A percentile compares a stretch with the other conserved stretches of the same genome.
These are phyloP conservation scores for Panicum hallii DNA, from an alignment of 202 grass and related monocot genomes.

Conservation along the genomic window DNA sequence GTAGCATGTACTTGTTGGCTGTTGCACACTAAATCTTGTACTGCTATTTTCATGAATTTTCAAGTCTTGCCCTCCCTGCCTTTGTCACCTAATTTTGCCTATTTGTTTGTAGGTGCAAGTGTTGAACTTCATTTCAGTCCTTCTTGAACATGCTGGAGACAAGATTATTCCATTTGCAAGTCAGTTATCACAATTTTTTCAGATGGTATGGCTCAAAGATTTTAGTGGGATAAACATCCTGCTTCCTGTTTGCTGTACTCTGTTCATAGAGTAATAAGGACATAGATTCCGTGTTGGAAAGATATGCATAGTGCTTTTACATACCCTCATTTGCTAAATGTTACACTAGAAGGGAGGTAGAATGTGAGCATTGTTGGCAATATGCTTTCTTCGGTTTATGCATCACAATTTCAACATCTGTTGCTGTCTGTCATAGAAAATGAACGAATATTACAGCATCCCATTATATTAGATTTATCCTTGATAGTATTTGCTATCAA, in stretches of 20 bases:
- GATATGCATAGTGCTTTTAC: constrained; percentile 18
- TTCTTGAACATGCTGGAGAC: constrained; percentile 94
- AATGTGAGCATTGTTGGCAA: constrained; percentile 11
- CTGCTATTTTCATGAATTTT: neutral
- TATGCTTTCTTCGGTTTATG: constrained; percentile 29
- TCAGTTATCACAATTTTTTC: constrained; percentile 88
- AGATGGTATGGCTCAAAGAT: constrained; percentile 62
- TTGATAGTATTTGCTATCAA: neutral
- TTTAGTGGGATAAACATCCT: neutral
- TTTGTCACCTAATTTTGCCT: constrained; percentile 1
- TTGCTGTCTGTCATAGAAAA: neutral
- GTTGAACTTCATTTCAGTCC: constrained; percentile 95
- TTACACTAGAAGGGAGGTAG: constrained; percentile 12
- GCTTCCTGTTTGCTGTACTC: constrained; percentile 39
- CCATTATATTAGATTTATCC: neutral
- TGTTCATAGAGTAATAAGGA: constrained; percentile 16
- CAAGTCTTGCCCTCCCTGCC: neutral
- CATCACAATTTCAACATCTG: constrained; percentile 18
- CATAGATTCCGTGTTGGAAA: neutral
- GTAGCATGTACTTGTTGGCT: neutral
- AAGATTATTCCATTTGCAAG: constrained; percentile 89
- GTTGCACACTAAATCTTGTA: neutral
- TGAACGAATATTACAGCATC: constrained; percentile 11
- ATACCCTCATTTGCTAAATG: constrained; percentile 29
- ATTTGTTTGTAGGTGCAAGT: constrained; percentile 85